Conservation (phyloP, 2,329 filamentous ascomycete genomes). For the Leptodontidium sp. region DNA sequence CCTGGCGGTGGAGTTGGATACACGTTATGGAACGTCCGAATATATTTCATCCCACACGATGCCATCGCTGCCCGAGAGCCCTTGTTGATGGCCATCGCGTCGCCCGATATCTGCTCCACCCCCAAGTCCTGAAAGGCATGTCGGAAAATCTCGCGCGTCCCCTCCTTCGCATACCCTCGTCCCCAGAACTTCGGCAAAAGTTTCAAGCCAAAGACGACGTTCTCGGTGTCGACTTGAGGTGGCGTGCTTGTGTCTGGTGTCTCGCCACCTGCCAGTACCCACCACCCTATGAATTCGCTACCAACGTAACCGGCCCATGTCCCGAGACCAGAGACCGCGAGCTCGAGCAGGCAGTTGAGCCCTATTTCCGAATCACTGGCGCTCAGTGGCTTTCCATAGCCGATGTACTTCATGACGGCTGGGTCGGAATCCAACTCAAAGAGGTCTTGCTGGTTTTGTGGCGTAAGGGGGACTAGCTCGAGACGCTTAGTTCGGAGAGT, state of each 20-base stretch:
- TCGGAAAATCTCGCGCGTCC: slow-evolving; percentile 18
- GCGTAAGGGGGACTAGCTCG: neutral
- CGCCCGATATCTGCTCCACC: slow-evolving; percentile 18
- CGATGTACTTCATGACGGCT: slow-evolving; percentile 16
- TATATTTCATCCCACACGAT: slow-evolving; percentile 15
- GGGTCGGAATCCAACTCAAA: slow-evolving; percentile 10
- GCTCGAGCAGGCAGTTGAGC: neutral
- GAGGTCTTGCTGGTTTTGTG: slow-evolving; percentile 1
- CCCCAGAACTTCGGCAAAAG: slow-evolving; percentile 19
- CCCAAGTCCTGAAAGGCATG: slow-evolving; percentile 12
- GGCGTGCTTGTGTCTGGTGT: neutral
- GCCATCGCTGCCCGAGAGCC: slow-evolving; percentile 12
- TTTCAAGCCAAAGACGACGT: slow-evolving; percentile 17
- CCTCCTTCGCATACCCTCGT: slow-evolving; percentile 16
- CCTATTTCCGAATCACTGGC: slow-evolving; percentile 17
- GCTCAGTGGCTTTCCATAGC: slow-evolving; percentile 11
- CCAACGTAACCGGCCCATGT: slow-evolving; percentile 13
- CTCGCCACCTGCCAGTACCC: slow-evolving; percentile 17
- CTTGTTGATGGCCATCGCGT: slow-evolving; percentile 12
- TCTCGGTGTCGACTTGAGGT: slow-evolving; percentile 14
- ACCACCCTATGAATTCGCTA: slow-evolving; percentile 14
- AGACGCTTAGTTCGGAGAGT: slow-evolving; percentile 9
- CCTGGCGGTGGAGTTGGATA: slow-evolving; percentile 16
- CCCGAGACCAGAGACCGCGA: slow-evolving; percentile 11
- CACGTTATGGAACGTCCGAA: slow-evolving; percentile 16